These are phyloP conservation scores for Candida smagusa DNA, from an alignment of 1,139 yeast species.

Conservation along the genomic window DNA sequence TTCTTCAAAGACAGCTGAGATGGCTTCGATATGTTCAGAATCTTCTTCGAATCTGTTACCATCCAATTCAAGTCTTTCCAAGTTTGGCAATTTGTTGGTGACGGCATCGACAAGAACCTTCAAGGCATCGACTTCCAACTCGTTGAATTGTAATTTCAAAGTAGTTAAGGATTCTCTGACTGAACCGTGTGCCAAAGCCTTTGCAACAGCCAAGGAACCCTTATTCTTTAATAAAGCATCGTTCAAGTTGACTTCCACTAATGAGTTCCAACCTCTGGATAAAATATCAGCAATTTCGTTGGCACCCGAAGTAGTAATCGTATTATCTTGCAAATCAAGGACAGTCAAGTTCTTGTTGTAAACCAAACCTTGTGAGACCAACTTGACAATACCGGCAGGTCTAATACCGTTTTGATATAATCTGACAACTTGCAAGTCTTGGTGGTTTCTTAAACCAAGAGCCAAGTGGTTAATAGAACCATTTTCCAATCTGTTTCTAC, in stretches of 20 bases:
- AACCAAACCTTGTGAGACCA: constrained; percentile 70
- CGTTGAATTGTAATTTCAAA: constrained; percentile 85
- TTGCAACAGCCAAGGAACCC: constrained; percentile 60
- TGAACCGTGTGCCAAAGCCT: constrained; percentile 42
- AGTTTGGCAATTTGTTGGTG: constrained; percentile 53
- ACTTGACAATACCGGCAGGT: constrained; percentile 81
- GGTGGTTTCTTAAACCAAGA: constrained; percentile 72
- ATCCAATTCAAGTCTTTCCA: constrained; percentile 73
- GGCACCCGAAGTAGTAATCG: constrained; percentile 81
- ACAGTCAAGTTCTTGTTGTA: constrained; percentile 58
- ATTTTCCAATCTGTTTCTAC: constrained; percentile 93
- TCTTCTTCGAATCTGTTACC: constrained; percentile 77
- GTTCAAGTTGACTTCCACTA: constrained; percentile 78
- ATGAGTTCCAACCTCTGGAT: constrained; percentile 47
- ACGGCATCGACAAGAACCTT: constrained; percentile 52
- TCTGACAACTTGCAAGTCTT: constrained; percentile 67
- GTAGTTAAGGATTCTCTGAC: constrained; percentile 41
- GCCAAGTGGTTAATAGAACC: constrained; percentile 84
- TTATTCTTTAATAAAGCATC: constrained; percentile 81
- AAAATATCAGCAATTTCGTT: constrained; percentile 53
- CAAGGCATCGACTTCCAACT: constrained; percentile 68
- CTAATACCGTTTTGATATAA: constrained; percentile 95
- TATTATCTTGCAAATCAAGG: constrained; percentile 91
- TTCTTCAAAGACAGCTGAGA: constrained; percentile 56
- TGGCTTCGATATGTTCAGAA: constrained; percentile 31